A percentile compares a stretch with the other conserved stretches of the same genome.
Evolutionary conservation across 2,329 filamentous ascomycete genomes (phyloP).

Genomic region (Proliferodiscus dingleyae): DNA sequence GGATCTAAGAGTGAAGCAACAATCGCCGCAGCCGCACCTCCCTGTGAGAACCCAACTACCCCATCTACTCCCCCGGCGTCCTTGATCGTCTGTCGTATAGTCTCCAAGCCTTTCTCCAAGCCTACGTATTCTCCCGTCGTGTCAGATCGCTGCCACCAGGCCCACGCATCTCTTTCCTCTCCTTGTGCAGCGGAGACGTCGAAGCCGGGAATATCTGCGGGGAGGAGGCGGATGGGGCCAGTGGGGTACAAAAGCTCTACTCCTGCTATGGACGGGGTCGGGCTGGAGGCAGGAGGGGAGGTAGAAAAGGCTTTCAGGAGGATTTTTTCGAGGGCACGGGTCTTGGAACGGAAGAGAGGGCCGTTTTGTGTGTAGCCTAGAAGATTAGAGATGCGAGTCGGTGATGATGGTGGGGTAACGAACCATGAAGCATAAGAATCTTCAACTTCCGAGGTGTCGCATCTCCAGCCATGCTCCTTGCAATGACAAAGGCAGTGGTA

Average conservation of each 20-base stretch:
- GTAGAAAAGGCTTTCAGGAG: constrained; percentile 65
- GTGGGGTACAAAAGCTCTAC: constrained; percentile 63
- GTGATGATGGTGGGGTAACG: constrained; percentile 14
- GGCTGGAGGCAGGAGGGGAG: constrained; percentile 47
- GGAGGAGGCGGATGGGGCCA: constrained; percentile 57
- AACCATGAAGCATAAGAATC: constrained; percentile 75
- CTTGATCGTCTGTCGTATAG: constrained; percentile 57
- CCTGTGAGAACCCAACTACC: constrained; percentile 79
- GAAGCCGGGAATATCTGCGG: constrained; percentile 67
- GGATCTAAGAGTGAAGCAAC: constrained; percentile 67
- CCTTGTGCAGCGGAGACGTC: constrained; percentile 39
- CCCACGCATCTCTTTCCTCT: constrained; percentile 65
- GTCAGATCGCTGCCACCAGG: constrained; percentile 75
- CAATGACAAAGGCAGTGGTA: not conserved
- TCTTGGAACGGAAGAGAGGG: constrained; percentile 79
- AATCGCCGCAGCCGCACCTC: constrained; percentile 67
- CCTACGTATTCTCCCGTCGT: constrained; percentile 60
- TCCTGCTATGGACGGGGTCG: constrained; percentile 33
- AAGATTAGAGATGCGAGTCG: not conserved
- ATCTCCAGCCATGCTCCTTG: not conserved
- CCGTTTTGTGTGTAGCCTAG: constrained; percentile 87
- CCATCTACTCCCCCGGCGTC: constrained; percentile 68
- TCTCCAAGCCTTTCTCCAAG: constrained; percentile 62
- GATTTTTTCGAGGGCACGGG: constrained; percentile 77
- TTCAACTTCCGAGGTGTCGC: constrained; percentile 40